Evolutionary conservation across 495 filamentous ascomycete species (phyloP), one percentile per base, ranked within the genome.

Genomic region (Neurospora sp.): DNA sequence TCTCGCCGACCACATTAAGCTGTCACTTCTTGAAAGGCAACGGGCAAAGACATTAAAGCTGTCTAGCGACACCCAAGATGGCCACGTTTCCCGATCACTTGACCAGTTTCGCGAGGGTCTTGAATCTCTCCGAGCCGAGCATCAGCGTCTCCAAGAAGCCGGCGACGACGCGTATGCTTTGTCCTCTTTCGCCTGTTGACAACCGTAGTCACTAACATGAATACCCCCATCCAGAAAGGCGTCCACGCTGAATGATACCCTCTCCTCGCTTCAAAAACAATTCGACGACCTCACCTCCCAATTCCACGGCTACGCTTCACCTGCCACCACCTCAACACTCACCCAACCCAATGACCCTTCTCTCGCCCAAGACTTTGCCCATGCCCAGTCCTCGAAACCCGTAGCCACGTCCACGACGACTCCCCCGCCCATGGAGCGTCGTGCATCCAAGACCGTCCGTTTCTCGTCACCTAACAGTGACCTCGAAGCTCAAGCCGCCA

Each of bases 31-130:
- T 37, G 96, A 98, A 80, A 90, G 95, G 69, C 92, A 97, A 83
- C 91, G 95, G 59, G 94, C 94, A n/a, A 89, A 92, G 72, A 91
- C 91, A 1, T 87, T 97, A n/a, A 90, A 93, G 72, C 89, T 97
- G 40, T 73, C 78, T 12, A 90, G 94, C 78, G 93, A 93, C 79
- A 88, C 91, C 8, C 93, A 97, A 82, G 94, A 96, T 85, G 91
- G 91, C 40, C 92, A 96, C 76, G 96, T 98, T 74, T 94, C 93
- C 7, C 87, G 93, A 59, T 97, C 94, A 11, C 87, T 99, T 48
- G 92, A 96, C 40, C 92, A 92, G 44, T 88, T 99, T 69, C 89
- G 89, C 53, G 92, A 94, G 74, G 94, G 96, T 18, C 88, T 99
- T 75, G 90, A 93, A 75, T 81, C 87, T 14, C 84, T 97, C 31